Base-by-base conservation (phyloP, 75 land plant species). In the Picea sitchensis region DNA sequence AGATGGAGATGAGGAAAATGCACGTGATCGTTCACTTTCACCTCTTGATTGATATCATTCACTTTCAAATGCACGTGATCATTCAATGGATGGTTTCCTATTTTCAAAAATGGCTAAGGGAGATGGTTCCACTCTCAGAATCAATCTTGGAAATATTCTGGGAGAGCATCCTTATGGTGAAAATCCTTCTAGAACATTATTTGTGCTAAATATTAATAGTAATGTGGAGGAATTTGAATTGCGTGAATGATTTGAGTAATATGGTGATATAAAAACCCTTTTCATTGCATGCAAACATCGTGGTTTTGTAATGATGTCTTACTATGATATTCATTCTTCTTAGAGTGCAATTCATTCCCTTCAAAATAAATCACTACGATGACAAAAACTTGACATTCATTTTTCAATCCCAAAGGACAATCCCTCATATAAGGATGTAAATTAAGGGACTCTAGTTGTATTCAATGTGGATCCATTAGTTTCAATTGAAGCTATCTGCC, bases 261-360 rank as follows among this genome's bases (percentile, higher is more conserved):
- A 93, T 90, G 98, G 98, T 67, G 96, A 84, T 63, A 96, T 96
- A 81, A 85, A 96, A 63, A 88, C 92, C 47, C 80, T 96, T 73
- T 96, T 93, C 74, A 96, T 96, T 78, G 92, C 98, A 54, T 96
- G 98, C 80, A 96, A 96, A 86, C 98, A 96, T 79, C 90, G 98
- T 65, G 98, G 98, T 31, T 96, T 96, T 88, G 98, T 96, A 63
- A 96, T 96, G 98, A 96, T 96, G 78, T 93, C 98, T 32, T 96
- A 96, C 80, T 96, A 96, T 89, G 98, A 96, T 76, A 96, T 96
- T 59, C 89, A 96, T 44, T 91, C 89, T 80, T 96, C 96, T 61
- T 91, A 96, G 62, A 91, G 81, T 82, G 98, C 98, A n/a, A 96
- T 96, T 96, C 90, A 93, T 61, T 91, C 91, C 58, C 81, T 96